Conservation (phyloP, 2,329 filamentous ascomycete species). For the Trichoderma brevicompactum region DNA sequence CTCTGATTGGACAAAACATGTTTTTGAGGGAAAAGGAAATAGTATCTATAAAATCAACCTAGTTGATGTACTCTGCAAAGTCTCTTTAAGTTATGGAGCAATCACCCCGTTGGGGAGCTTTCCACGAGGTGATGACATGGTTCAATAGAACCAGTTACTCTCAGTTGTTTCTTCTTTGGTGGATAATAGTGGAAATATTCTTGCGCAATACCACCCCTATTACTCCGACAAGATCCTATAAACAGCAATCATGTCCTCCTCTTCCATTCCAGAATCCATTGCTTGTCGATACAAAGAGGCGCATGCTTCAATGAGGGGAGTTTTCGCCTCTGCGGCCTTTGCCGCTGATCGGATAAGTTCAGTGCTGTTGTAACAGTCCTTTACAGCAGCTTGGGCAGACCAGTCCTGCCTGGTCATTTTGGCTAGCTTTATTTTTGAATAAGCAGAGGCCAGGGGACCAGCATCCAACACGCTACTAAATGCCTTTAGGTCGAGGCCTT, state of each 20-base stretch:
- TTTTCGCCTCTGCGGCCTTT: slow-evolving; percentile 29
- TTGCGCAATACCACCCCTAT: background rate
- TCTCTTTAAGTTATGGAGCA: too few species aligned
- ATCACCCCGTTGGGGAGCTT: too few species aligned
- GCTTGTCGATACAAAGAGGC: slow-evolving; percentile 36
- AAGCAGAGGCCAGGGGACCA: slow-evolving; percentile 40
- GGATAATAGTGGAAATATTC: background rate
- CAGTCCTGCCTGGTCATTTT: slow-evolving; percentile 40
- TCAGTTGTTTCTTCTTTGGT: too few species aligned
- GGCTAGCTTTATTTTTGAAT: slow-evolving; percentile 38
- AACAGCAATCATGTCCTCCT: slow-evolving; percentile 40
- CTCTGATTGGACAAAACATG: too few species aligned
- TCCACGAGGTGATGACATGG: too few species aligned
- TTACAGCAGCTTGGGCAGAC: slow-evolving; percentile 38
- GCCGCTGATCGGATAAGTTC: slow-evolving; percentile 37
- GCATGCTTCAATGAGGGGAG: slow-evolving; percentile 35
- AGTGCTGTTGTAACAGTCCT: slow-evolving; percentile 41
- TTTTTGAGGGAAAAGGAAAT: too few species aligned
- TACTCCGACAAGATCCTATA: slow-evolving; percentile 30
- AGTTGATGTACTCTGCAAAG: too few species aligned
- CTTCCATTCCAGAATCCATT: slow-evolving; percentile 31
- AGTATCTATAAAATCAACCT: too few species aligned
- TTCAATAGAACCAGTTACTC: too few species aligned
- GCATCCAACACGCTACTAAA: slow-evolving; percentile 40
- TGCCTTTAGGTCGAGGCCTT: slow-evolving; percentile 40